phyloP scores from a whole-genome alignment of 768 basidiomycete species.

The Amyloporia xantha region DNA sequence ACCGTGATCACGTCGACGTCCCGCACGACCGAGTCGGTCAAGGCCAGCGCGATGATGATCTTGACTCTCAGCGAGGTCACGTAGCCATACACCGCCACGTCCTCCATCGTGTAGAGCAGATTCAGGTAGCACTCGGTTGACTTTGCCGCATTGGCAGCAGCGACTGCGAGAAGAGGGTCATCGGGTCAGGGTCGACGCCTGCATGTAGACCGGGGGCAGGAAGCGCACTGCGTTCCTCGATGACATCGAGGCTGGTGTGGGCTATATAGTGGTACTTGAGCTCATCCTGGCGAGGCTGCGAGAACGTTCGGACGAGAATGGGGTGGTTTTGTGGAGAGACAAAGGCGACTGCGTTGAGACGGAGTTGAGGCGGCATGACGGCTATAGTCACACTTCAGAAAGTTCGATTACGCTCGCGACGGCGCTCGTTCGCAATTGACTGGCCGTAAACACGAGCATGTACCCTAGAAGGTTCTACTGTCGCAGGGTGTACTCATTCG shows the following conservation, averaged over 20 bases:
- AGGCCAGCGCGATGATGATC: slow-evolving; percentile 73
- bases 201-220: slow-evolving; percentile 8
- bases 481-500: too few species aligned
- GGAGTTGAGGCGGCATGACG: slow-evolving; percentile 59
- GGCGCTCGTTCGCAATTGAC: too few species aligned
- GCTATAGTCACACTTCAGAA: slow-evolving; percentile 1
- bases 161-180: slow-evolving; percentile 16
- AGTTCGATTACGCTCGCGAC: neutral
- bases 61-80: slow-evolving; percentile 84
- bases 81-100: slow-evolving; percentile 89
- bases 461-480: too few species aligned
- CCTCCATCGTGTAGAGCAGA: slow-evolving; percentile 85
- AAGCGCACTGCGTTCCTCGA: slow-evolving; percentile 81
- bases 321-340: slow-evolving; percentile 80
- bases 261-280: slow-evolving; percentile 90
- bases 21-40: slow-evolving; percentile 75
- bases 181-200: neutral
- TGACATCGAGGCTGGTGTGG: slow-evolving; percentile 83
- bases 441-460: too few species aligned
- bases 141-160: slow-evolving; percentile 43
- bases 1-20: slow-evolving; percentile 78
- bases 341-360: slow-evolving; percentile 78
- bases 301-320: slow-evolving; percentile 71
- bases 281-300: slow-evolving; percentile 46
- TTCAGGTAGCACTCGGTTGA: slow-evolving; percentile 77